A percentile compares a stretch with the other conserved stretches of the same genome.
Evolutionary conservation across 257 asterid genomes (phyloP).

Genomic region (Nyctanthes arbortristis): DNA sequence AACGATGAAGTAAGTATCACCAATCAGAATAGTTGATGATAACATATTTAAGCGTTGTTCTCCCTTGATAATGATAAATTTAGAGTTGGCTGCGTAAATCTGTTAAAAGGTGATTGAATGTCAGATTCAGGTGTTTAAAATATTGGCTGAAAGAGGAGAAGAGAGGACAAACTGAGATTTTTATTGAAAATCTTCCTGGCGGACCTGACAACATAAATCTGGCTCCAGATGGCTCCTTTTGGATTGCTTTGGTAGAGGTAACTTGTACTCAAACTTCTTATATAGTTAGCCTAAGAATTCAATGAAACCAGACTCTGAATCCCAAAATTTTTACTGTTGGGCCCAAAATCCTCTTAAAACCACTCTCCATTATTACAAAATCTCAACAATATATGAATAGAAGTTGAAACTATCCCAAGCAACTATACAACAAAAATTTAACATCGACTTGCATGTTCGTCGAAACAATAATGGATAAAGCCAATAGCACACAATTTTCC

Average conservation of each 20-base stretch:
- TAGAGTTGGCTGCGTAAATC: too few relatives aligned
- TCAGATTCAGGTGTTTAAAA: slow-evolving; percentile 65
- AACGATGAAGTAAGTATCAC: slow-evolving; percentile 55
- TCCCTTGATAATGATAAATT: too few relatives aligned
- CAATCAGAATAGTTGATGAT: not conserved
- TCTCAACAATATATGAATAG: too few relatives aligned
- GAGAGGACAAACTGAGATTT: slow-evolving; percentile 51
- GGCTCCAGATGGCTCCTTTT: slow-evolving; percentile 73
- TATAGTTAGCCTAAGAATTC: not conserved
- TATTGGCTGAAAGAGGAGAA: slow-evolving; percentile 58
- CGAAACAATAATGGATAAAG: too few relatives aligned
- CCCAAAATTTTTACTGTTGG: too few relatives aligned
- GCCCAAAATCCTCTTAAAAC: too few relatives aligned
- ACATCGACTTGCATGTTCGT: not conserved
- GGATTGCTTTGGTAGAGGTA: slow-evolving; percentile 72
- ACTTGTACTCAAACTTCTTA: not conserved
- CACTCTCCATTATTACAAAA: too few relatives aligned
- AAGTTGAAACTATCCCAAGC: too few relatives aligned
- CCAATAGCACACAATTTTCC: too few relatives aligned
- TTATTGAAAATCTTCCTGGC: slow-evolving; percentile 59
- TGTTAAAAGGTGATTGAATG: slow-evolving; percentile 7
- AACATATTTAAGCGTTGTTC: too few relatives aligned
- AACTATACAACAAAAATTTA: not conserved
- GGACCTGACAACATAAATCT: slow-evolving; percentile 74
- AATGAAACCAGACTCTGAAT: too few relatives aligned